phyloP scores from a whole-genome alignment of 192 early-diverging fungal genomes.

The Backusella mclennaniae region DNA sequence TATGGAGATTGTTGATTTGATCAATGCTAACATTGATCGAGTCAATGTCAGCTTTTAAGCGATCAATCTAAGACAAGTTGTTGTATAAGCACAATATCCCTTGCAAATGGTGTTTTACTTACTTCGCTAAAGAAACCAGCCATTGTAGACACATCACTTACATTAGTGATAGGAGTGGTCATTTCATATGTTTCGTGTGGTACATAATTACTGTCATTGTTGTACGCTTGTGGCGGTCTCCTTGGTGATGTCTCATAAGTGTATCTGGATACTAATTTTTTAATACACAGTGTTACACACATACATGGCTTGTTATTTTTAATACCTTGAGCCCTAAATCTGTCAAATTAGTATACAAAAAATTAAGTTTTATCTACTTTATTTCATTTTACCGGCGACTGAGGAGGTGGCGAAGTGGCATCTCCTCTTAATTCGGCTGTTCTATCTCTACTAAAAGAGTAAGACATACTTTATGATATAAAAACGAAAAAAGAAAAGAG shows the following conservation, averaged over 20 bases:
- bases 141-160: conserved; percentile 6
- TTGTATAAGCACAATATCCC: neutral
- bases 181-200: conserved; percentile 20
- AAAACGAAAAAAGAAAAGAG: neutral
- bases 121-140: conserved; percentile 21
- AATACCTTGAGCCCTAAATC: conserved; percentile 2
- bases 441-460: conserved; percentile 29
- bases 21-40: conserved; percentile 9
- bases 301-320: neutral
- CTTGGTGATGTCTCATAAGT: neutral
- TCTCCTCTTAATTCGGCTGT: conserved; percentile 24
- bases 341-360: neutral
- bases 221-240: neutral
- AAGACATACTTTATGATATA: conserved; percentile 7
- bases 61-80: conserved; percentile 8
- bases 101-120: neutral
- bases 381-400: neutral
- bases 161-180: neutral
- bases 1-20: conserved; percentile 15
- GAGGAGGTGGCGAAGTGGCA: neutral
- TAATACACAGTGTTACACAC: neutral
- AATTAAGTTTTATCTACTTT: neutral
- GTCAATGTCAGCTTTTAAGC: conserved; percentile 17
- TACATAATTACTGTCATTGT: neutral
- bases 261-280: neutral